These are phyloP conservation scores for Mucor irregularis DNA, from an alignment of 371 early-diverging fungal genomes.

Conservation along the genomic window DNA sequence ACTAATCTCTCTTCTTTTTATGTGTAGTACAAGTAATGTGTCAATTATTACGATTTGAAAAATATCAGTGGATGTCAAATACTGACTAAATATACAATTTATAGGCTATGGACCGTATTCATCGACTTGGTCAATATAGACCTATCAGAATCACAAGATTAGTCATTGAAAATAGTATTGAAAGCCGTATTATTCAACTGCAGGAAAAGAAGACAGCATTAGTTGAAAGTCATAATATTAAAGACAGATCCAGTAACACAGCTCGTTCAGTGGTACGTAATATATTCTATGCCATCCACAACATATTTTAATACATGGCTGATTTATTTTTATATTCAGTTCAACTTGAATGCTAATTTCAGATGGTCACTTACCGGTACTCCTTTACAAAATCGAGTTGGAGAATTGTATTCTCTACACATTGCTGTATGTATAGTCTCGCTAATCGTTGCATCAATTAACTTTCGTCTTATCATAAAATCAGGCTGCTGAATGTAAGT, in stretches of 20 bases:
- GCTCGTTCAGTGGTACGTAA: slow-evolving; percentile 73
- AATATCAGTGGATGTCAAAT: not conserved
- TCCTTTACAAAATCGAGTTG: slow-evolving; percentile 97
- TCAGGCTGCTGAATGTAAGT: slow-evolving; percentile 48
- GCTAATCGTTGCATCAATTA: not conserved
- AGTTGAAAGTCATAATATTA: slow-evolving; percentile 84
- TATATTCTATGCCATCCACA: not conserved
- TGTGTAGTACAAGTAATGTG: slow-evolving; percentile 29
- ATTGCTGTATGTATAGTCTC: too few relatives aligned
- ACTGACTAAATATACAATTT: slow-evolving; percentile 37
- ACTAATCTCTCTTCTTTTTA: not conserved
- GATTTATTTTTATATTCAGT: slow-evolving; percentile 43
- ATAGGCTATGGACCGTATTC: slow-evolving; percentile 92
- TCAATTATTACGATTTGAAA: not conserved
- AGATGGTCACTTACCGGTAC: slow-evolving; percentile 96
- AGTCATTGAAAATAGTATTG: slow-evolving; percentile 96
- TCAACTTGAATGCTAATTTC: slow-evolving; percentile 70
- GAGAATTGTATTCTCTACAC: slow-evolving; percentile 96
- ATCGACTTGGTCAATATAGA: slow-evolving; percentile 86
- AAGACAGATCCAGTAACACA: slow-evolving; percentile 90
- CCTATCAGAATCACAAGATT: slow-evolving; percentile 88
- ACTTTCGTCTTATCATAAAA: not conserved
- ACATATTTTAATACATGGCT: too few relatives aligned
- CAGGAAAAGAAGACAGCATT: slow-evolving; percentile 96
- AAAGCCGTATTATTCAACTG: slow-evolving; percentile 88